A percentile compares a stretch with the other conserved stretches of the same genome.
Conservation (phyloP, 2,329 filamentous ascomycete species). For the Penicillium crustosum region DNA sequence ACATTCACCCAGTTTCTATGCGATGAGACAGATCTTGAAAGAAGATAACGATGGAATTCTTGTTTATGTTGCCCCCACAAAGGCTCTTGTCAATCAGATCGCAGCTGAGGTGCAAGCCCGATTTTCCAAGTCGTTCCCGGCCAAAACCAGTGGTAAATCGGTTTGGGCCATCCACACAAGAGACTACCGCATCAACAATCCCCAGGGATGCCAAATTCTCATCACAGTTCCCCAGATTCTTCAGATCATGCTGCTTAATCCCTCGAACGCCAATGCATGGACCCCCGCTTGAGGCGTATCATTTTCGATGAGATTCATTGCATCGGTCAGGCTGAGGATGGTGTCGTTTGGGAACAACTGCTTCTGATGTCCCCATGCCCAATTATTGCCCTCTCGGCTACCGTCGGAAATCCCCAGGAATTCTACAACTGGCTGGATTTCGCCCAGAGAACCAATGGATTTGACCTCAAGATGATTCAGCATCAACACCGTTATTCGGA, state of each 20-base stretch:
- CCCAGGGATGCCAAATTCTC: slow-evolving; percentile 69
- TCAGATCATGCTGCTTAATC: slow-evolving; percentile 72
- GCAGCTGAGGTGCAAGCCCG: slow-evolving; percentile 74
- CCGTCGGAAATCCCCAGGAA: slow-evolving; percentile 71
- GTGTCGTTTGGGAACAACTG: slow-evolving; percentile 75
- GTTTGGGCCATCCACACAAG: slow-evolving; percentile 79
- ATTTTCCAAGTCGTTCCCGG: slow-evolving; percentile 64
- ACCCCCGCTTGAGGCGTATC: slow-evolving; percentile 68
- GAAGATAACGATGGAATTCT: slow-evolving; percentile 67
- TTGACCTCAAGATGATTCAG: slow-evolving; percentile 65
- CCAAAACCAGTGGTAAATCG: slow-evolving; percentile 58
- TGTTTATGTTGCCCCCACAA: slow-evolving; percentile 78
- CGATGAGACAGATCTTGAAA: slow-evolving; percentile 73
- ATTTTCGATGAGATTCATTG: slow-evolving; percentile 83
- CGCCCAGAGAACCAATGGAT: slow-evolving; percentile 63
- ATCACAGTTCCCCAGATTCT: slow-evolving; percentile 77
- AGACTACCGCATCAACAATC: slow-evolving; percentile 73
- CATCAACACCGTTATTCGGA: slow-evolving; percentile 73
- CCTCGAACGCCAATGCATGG: slow-evolving; percentile 67
- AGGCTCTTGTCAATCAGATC: slow-evolving; percentile 80
- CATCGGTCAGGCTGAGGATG: slow-evolving; percentile 74
- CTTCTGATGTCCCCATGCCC: slow-evolving; percentile 72
- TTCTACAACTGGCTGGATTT: slow-evolving; percentile 68
- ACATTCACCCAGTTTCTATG: slow-evolving; percentile 60
- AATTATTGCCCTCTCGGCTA: slow-evolving; percentile 76